Base-by-base conservation (phyloP, 176 grass and related monocot species). In the Musa acuminata region DNA sequence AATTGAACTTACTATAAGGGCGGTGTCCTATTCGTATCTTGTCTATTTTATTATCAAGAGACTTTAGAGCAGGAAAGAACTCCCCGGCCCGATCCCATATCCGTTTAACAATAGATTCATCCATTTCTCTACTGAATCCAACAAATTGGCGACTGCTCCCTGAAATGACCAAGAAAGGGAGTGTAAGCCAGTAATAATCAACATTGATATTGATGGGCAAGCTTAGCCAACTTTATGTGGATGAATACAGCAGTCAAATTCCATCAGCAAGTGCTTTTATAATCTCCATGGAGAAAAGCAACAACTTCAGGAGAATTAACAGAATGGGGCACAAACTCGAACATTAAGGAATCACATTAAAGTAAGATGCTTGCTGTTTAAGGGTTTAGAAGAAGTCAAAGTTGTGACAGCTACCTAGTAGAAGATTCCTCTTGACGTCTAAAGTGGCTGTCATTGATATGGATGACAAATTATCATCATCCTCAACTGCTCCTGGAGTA, bases 361-460 rank as follows among this genome's bases (percentile, higher is more conserved):
- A 29, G 3, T 8, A 13, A 11, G 13, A 35, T 4, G n/a, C n/a
- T 70, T 50, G 7, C n/a, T 17, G 16, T 60, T 57, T 2, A 50
- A 50, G 7, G 6, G 0, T 43, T n/a, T 70, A 10, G 50, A 19
- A 3, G 8, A 70, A 70, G 16, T 11, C 43, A 49, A 20, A 70
- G 67, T 70, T 70, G 43, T 13, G 2, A 21, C 29, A 70, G 73
- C 84, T 85, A 91, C 94, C 94, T 77, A 98, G 59, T 82, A 98
- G 75, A 72, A 98, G 79, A 87, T 98, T 85, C 2, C 84, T 86
- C 72, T 80, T 85, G 67, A 80, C 74, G 82, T 87, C 91, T 54
- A 87, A 14, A 26, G 90, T 89, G 77, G 94, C 86, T 3, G 94
- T 98, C 90, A 93, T 93, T 82, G 94, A 98, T 84, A 98, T 87